phyloP scores from a whole-genome alignment of 768 basidiomycete genomes.

The Chalciporus pseudorubinellus region DNA sequence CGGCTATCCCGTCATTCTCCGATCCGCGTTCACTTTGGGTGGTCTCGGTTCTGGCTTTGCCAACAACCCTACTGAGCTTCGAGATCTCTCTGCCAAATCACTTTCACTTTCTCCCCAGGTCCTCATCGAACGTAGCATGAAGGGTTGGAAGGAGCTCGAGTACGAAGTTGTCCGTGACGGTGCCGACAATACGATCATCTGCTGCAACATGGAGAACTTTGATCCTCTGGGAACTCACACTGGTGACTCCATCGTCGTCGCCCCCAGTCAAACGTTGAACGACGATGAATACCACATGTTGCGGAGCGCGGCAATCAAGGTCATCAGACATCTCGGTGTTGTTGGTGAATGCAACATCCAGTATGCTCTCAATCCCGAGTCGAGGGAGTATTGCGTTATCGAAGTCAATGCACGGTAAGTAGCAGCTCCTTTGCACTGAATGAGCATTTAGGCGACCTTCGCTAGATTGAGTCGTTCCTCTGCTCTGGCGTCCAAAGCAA shows the following conservation, averaged over 20 bases:
- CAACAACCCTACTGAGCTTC: slow-evolving; percentile 88
- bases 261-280: slow-evolving; percentile 95
- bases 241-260: slow-evolving; percentile 98
- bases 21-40: slow-evolving; percentile 95
- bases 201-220: slow-evolving; percentile 99
- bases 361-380: slow-evolving; percentile 92
- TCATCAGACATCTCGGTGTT: slow-evolving; percentile 87
- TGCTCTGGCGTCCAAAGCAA: slow-evolving; percentile 97
- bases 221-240: slow-evolving; percentile 99
- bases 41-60: slow-evolving; percentile 99
- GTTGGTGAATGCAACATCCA: slow-evolving; percentile 97
- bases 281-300: slow-evolving; percentile 99
- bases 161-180: slow-evolving; percentile 98
- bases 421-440: background rate
- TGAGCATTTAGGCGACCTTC: background rate
- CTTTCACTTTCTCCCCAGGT: slow-evolving; percentile 92
- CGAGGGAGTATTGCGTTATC: slow-evolving; percentile 95
- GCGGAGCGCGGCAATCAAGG: slow-evolving; percentile 95
- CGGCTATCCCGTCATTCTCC: slow-evolving; percentile 96
- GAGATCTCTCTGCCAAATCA: slow-evolving; percentile 89
- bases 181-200: slow-evolving; percentile 99
- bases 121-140: slow-evolving; percentile 95
- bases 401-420: slow-evolving; percentile 89
- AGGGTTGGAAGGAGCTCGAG: slow-evolving; percentile 99
- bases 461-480: slow-evolving; percentile 77